Conservation (phyloP, 495 filamentous ascomycete species). For the Tetracladium setigerum region DNA sequence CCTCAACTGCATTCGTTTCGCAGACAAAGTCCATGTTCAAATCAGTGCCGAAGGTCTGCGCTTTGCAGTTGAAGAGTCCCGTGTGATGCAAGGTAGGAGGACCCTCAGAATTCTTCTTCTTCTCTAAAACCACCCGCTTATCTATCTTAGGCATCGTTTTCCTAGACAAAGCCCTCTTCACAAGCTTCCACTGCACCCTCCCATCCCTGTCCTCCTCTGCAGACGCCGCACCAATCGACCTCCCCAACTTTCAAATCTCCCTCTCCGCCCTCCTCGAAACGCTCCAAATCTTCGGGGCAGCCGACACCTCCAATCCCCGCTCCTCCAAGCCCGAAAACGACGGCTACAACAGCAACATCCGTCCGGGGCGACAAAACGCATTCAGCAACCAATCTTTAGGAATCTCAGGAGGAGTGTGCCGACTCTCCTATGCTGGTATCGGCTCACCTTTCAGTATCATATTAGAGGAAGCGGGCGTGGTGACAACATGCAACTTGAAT, state of each 20-base stretch:
- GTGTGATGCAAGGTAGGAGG: conserved; percentile 28
- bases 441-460: conserved; percentile 75
- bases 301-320: conserved; percentile 46
- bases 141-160: conserved; percentile 59
- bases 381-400: conserved; percentile 73
- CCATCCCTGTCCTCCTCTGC: conserved; percentile 25
- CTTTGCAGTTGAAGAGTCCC: conserved; percentile 64
- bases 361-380: conserved; percentile 48
- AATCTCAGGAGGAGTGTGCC: conserved; percentile 74
- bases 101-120: neutral
- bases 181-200: conserved; percentile 60
- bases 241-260: conserved; percentile 68
- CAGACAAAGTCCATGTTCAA: conserved; percentile 69
- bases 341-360: conserved; percentile 43
- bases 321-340: conserved; percentile 45
- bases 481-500: conserved; percentile 84
- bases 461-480: conserved; percentile 76
- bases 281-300: conserved; percentile 83
- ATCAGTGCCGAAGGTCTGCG: conserved; percentile 64
- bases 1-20: conserved; percentile 80
- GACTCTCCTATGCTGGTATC: conserved; percentile 60
- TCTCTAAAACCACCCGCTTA: neutral
- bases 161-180: conserved; percentile 80
- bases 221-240: conserved; percentile 24
- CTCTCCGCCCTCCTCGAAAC: conserved; percentile 86